phyloP scores from a whole-genome alignment of 768 basidiomycete species.

The Termitomyces eurrhizus region DNA sequence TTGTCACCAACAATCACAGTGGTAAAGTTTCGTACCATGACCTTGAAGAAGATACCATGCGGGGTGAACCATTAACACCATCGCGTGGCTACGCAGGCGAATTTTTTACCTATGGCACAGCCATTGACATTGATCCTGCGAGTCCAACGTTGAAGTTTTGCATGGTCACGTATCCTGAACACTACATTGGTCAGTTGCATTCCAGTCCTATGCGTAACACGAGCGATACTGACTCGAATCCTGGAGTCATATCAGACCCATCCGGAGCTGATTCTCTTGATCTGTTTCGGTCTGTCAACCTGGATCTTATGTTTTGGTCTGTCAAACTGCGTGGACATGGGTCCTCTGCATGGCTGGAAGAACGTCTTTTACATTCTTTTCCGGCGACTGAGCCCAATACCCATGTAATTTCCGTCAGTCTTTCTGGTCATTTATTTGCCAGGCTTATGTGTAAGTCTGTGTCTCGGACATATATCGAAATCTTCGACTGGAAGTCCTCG shows the following conservation, averaged over 20 bases:
- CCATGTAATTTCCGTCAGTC: too few species aligned
- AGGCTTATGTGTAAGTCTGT: not conserved
- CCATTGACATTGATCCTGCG: not conserved
- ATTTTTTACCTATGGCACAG: too few species aligned
- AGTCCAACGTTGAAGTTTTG: too few species aligned
- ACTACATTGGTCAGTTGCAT: not conserved
- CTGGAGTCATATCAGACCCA: too few species aligned
- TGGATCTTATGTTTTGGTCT: not conserved
- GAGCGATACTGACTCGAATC: not conserved
- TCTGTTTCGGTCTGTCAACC: not conserved
- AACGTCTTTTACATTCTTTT: too few species aligned
- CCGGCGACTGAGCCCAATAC: too few species aligned
- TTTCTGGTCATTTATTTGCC: too few species aligned
- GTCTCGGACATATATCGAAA: not conserved
- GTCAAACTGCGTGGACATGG: too few species aligned
- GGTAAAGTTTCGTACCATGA: not conserved
- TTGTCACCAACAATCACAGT: not conserved
- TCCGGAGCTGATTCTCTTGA: not conserved
- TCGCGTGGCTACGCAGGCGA: not conserved
- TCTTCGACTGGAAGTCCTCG: not conserved
- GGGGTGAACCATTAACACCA: not conserved
- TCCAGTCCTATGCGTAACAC: not conserved
- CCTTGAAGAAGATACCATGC: too few species aligned
- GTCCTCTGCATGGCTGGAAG: too few species aligned
- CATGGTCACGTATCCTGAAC: too few species aligned